A percentile compares a stretch with the other conserved stretches of the same genome.
These are phyloP conservation scores for Emmonsiellopsis sp. DNA, from an alignment of 2,329 filamentous ascomycete species.

Conservation along the genomic window DNA sequence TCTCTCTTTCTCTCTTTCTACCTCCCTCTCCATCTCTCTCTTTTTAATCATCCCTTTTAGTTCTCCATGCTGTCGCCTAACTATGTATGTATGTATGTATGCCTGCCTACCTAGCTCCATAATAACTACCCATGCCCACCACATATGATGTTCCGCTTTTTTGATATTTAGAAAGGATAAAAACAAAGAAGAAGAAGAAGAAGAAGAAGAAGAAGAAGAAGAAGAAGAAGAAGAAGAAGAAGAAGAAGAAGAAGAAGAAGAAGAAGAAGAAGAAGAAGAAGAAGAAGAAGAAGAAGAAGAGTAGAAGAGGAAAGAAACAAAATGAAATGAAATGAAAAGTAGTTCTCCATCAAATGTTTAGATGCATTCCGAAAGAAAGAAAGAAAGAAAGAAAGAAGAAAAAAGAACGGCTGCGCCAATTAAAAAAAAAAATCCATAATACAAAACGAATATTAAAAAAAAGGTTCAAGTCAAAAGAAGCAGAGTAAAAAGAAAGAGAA, in stretches of 20 bases:
- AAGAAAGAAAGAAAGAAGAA: neutral
- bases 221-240: conserved; percentile 3
- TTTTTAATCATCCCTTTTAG: no score
- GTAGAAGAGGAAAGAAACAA: conserved; percentile 1
- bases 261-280: neutral
- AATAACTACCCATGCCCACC: no score
- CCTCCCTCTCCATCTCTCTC: no score
- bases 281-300: neutral
- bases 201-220: neutral
- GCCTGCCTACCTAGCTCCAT: neutral
- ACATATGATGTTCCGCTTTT: no score
- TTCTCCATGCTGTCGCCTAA: no score
- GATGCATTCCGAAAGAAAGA: conserved; percentile 3
- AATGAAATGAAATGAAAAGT: conserved; percentile 6
- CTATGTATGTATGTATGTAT: neutral
- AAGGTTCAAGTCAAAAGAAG: no score
- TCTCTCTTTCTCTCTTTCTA: no score
- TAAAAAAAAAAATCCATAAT: conserved; percentile 4
- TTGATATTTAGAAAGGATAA: neutral
- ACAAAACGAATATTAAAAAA: neutral
- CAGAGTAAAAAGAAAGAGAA: neutral
- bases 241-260: conserved; percentile 1
- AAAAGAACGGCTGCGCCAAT: neutral
- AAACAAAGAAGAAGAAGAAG: neutral
- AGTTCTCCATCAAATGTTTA: neutral